phyloP scores from a whole-genome alignment of 495 filamentous ascomycete species.

The Hamigera avellanea region DNA sequence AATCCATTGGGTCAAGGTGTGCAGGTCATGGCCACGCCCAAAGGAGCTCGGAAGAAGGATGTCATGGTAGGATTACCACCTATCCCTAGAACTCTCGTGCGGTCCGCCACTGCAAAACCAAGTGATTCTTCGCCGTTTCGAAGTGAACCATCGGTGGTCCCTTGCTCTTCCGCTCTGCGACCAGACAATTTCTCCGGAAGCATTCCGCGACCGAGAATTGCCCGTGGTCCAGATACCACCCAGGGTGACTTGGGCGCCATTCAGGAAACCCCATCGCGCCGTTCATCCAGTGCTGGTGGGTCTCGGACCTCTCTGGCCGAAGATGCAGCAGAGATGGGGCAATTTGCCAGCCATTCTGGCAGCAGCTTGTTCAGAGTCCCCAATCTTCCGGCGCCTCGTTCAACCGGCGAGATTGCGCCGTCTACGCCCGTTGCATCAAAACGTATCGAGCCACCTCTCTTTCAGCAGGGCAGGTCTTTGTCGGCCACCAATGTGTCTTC shows the following conservation, averaged over 20 bases:
- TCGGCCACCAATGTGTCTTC: not conserved
- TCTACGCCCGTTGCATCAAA: not conserved
- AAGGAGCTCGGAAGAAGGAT: constrained; percentile 34
- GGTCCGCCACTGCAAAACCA: not conserved
- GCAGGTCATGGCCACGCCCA: constrained; percentile 71
- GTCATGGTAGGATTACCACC: constrained; percentile 1
- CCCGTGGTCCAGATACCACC: not conserved
- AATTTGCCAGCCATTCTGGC: constrained; percentile 6
- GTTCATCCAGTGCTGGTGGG: constrained; percentile 15
- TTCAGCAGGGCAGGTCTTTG: not conserved
- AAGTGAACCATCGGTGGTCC: constrained; percentile 2
- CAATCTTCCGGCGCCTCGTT: constrained; percentile 18
- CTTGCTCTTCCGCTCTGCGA: constrained; percentile 10
- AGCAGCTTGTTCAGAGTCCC: constrained; percentile 25
- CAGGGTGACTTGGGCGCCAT: constrained; percentile 16
- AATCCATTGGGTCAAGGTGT: constrained; percentile 47
- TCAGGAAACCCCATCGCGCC: constrained; percentile 45
- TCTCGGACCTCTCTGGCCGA: constrained; percentile 10
- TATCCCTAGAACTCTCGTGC: not conserved
- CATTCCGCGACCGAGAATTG: no score
- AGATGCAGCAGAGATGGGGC: constrained; percentile 6
- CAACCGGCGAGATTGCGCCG: constrained; percentile 1
- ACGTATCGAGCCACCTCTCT: not conserved
- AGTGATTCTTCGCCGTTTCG: not conserved
- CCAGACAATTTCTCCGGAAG: not conserved